A percentile compares a stretch with the other conserved stretches of the same genome.
These are phyloP conservation scores for Apiospora phragmitis DNA, from an alignment of 2,329 filamentous ascomycete genomes.

Conservation along the genomic window DNA sequence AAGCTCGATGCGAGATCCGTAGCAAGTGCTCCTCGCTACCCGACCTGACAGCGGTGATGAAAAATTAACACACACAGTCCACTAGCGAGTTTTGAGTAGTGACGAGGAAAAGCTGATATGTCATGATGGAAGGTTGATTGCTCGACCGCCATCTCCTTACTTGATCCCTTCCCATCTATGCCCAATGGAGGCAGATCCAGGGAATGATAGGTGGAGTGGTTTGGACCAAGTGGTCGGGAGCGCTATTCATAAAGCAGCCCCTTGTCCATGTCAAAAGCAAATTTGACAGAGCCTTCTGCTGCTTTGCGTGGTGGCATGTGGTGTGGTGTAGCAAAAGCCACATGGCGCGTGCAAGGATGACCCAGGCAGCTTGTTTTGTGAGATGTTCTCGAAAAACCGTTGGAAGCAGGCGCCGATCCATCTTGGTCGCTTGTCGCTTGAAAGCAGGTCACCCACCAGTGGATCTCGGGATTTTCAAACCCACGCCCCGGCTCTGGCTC, in stretches of 20 bases:
- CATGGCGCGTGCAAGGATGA: conserved; percentile 4
- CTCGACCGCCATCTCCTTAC: conserved; percentile 1
- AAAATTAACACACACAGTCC: background rate
- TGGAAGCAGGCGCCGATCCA: background rate
- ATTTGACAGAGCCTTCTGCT: background rate
- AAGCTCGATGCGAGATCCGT: background rate
- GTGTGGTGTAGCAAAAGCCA: conserved; percentile 4
- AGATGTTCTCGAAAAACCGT: conserved; percentile 6
- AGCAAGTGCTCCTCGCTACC: background rate
- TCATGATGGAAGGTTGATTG: background rate
- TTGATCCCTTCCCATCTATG: background rate
- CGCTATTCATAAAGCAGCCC: background rate
- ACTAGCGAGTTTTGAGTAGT: background rate
- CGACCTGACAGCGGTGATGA: background rate
- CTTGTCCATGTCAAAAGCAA: background rate
- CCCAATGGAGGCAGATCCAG: background rate
- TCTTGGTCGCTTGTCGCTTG: background rate
- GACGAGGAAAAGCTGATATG: conserved; percentile 5
- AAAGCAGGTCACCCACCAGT: background rate
- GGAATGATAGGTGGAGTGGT: conserved; percentile 3
- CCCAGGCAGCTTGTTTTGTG: background rate
- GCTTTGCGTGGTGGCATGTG: background rate
- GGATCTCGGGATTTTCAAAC: background rate
- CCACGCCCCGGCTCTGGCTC: background rate
- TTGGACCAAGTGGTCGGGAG: conserved; percentile 6